Evolutionary conservation across 345 rosid genomes (phyloP), one percentile per base, ranked within the genome.

Genomic region (Moricandia arvensis): DNA sequence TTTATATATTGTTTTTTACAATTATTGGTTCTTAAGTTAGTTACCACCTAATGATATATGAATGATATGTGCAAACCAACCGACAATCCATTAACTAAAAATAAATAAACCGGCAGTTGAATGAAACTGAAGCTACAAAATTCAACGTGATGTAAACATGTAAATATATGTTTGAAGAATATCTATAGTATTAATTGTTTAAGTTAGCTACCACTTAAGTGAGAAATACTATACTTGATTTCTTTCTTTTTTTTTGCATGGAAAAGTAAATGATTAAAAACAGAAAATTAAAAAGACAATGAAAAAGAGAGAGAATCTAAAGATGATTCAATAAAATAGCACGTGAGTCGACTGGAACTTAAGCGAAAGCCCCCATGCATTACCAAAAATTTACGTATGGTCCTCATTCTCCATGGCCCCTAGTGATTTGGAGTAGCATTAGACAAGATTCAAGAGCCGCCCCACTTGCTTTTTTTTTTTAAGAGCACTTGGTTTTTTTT

Each of bases 401-500:
- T 76, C 21, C 33, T 61, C 17, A 49, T 35, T 17, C 73, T 41
- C 11, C 54, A 26, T 68, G 57, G 16, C 55, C 57, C 79, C 33
- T 61, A 3, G 10, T 7, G 74, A 8, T 62, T 68, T 35, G 45
- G 37, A 69, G 11, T 13, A 58, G 53, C 53, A 45, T 45, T 45
- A 45, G 16, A 69, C 66, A 43, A 15, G 43, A 15, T 6, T 33
- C 41, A 8, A 59, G 35, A 38, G 66, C 66, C 75, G 11, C 63
- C 41, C 59, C 75, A 43, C 66, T 77, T 70, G 29, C 47, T 68
- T 38, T 33, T 21, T 21, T 21, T 21, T 21, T 21, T 26, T 5
- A 6, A n/a, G 55, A 76, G 59, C 75, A 70, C 75, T 76, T 55
- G 15, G 70, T 31, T 31, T 63, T 68, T 31, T 31, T 63, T 68